Evolutionary conservation across 106 monocot species (phyloP).

Genomic region (Allium fistulosum): DNA sequence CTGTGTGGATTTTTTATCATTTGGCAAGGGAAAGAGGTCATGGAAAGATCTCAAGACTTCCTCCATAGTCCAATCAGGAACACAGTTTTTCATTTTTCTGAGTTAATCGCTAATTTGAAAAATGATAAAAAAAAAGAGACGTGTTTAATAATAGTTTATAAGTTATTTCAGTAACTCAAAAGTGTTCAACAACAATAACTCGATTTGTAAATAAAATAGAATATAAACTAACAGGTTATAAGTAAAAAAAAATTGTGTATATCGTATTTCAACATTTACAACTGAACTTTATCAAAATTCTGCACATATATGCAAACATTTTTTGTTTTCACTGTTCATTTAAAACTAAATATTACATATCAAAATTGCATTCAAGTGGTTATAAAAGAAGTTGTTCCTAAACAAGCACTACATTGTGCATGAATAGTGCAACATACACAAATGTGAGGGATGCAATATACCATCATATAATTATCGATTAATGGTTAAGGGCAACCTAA

Average conservation of each 20-base stretch:
- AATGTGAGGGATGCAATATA: no score
- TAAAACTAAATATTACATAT: neutral
- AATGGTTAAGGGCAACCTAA: no score
- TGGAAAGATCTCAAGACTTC: slow-evolving; percentile 9
- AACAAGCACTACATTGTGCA: no score
- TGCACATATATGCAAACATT: neutral
- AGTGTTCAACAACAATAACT: neutral
- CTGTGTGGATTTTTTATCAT: slow-evolving; percentile 22
- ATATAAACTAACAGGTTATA: neutral
- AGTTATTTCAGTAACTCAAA: neutral
- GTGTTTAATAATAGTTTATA: neutral
- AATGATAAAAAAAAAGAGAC: neutral
- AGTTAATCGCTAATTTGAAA: neutral
- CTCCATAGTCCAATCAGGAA: slow-evolving; percentile 37
- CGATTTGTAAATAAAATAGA: neutral
- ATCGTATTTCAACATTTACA: no score
- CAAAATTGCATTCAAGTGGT: neutral
- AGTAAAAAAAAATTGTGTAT: neutral
- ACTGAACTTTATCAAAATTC: no score
- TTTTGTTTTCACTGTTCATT: neutral
- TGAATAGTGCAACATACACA: no score
- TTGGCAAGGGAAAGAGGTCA: slow-evolving; percentile 7
- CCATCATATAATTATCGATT: no score
- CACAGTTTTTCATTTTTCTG: slow-evolving; percentile 20
- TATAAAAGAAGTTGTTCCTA: no score